Percentiles rank a stretch among this genome's conserved stretches.
Conservation (phyloP, 768 basidiomycete genomes). For the Mycena metata region DNA sequence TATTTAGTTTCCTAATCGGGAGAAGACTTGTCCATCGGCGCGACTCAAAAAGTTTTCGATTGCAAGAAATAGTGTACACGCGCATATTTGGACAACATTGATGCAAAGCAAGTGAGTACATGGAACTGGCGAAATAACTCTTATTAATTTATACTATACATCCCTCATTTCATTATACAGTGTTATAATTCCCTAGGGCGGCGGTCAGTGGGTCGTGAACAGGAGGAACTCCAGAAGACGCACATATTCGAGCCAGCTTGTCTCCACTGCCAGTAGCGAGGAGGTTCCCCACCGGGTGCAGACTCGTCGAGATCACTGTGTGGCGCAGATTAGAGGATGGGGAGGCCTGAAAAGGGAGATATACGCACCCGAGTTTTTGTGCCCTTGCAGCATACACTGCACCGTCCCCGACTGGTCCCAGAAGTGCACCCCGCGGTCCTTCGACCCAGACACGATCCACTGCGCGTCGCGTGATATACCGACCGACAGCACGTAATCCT, state of each 20-base stretch:
- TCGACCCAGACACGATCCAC: slow-evolving; percentile 94
- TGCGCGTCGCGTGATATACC: slow-evolving; percentile 89
- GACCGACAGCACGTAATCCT: slow-evolving; percentile 50
- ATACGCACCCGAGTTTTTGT: slow-evolving; percentile 69
- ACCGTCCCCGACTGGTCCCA: slow-evolving; percentile 85
- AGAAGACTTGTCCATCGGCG: no score
- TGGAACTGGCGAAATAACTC: not conserved
- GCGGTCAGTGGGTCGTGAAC: not conserved
- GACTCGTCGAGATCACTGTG: slow-evolving; percentile 64
- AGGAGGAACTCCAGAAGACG: not conserved
- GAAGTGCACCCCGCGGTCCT: slow-evolving; percentile 96
- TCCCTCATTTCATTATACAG: slow-evolving; percentile 8
- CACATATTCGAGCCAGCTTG: slow-evolving; percentile 66
- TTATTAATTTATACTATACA: slow-evolving; percentile 2
- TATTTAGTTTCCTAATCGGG: no score
- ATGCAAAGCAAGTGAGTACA: slow-evolving; percentile 8
- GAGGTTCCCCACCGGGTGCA: slow-evolving; percentile 60
- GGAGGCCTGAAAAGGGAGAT: not conserved
- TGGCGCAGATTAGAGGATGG: slow-evolving; percentile 1
- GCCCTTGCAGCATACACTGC: slow-evolving; percentile 92
- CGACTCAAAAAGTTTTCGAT: no score
- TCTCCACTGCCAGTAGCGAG: slow-evolving; percentile 71
- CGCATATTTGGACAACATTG: not conserved
- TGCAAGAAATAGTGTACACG: no score
- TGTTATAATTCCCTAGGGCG: slow-evolving; percentile 13